Percentiles rank a stretch among this genome's conserved stretches.
Evolutionary conservation across 768 basidiomycete genomes (phyloP).

Genomic region (Auriculariales sp.): DNA sequence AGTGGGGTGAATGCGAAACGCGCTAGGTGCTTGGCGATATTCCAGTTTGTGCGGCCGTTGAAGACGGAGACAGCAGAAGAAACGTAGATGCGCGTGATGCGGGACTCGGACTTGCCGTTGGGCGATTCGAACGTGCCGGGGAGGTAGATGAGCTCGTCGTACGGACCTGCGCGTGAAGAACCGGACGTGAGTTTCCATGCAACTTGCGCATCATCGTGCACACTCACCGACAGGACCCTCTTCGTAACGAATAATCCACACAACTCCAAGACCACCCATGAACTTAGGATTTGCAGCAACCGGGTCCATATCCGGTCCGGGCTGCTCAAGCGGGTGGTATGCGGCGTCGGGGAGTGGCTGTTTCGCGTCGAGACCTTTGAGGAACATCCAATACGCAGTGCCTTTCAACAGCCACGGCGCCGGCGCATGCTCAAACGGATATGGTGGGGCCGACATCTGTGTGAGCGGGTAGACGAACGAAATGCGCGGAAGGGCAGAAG

Average conservation of each 20-base stretch:
- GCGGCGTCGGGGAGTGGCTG: neutral
- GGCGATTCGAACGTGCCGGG: slow-evolving; percentile 7
- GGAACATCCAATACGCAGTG: neutral
- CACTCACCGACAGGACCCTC: neutral
- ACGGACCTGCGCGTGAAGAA: slow-evolving; percentile 1
- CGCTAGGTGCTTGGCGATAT: slow-evolving; percentile 7
- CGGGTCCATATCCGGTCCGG: neutral
- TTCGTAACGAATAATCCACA: neutral
- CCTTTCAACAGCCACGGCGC: neutral
- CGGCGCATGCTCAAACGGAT: too few species aligned
- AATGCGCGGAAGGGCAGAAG: too few species aligned
- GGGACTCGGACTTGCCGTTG: neutral
- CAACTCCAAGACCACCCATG: neutral
- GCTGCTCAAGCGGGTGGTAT: neutral
- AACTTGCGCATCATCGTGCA: neutral
- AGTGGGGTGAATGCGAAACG: slow-evolving; percentile 5
- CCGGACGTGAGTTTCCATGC: too few species aligned
- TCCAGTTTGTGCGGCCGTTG: slow-evolving; percentile 9
- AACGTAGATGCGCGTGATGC: slow-evolving; percentile 7
- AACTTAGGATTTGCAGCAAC: neutral
- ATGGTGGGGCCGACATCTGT: too few species aligned
- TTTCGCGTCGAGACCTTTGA: neutral
- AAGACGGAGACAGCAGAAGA: slow-evolving; percentile 6
- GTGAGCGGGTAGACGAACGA: too few species aligned
- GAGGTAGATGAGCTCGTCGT: slow-evolving; percentile 8